These are phyloP conservation scores for Eucalyptus pauciflora DNA, from an alignment of 345 rosid genomes.

Conservation along the genomic window DNA sequence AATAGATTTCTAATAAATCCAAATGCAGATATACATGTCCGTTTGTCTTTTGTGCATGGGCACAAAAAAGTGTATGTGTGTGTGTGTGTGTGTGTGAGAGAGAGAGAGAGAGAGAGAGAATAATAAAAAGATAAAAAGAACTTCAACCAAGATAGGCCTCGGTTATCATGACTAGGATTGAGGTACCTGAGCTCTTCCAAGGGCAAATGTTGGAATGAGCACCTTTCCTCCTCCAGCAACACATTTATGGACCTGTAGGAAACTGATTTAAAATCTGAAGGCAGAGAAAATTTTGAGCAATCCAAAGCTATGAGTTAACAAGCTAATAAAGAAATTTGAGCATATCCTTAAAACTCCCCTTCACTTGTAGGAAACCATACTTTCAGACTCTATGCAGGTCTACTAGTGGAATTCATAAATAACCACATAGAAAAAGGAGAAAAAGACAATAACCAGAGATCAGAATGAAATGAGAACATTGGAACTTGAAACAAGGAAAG, in stretches of 20 bases:
- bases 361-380: background rate
- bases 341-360: background rate
- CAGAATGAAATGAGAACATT: background rate
- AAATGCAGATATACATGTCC: background rate
- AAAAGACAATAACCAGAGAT: background rate
- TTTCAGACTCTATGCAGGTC: background rate
- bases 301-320: background rate
- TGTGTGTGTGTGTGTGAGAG: background rate
- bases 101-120: background rate
- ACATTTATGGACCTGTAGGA: slow-evolving; percentile 73
- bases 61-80: background rate
- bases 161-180: background rate
- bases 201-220: slow-evolving; percentile 92
- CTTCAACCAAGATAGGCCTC: background rate
- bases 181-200: slow-evolving; percentile 94
- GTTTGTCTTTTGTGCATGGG: background rate
- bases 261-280: background rate
- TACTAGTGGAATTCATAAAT: background rate
- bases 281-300: background rate
- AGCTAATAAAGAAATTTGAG: background rate
- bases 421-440: background rate
- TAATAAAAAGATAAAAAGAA: background rate
- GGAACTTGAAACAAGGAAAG: background rate
- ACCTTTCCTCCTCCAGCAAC: slow-evolving; percentile 93
- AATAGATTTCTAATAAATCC: background rate